phyloP scores from a whole-genome alignment of 2,329 filamentous ascomycete species.

The Colletotrichum zoysiae region DNA sequence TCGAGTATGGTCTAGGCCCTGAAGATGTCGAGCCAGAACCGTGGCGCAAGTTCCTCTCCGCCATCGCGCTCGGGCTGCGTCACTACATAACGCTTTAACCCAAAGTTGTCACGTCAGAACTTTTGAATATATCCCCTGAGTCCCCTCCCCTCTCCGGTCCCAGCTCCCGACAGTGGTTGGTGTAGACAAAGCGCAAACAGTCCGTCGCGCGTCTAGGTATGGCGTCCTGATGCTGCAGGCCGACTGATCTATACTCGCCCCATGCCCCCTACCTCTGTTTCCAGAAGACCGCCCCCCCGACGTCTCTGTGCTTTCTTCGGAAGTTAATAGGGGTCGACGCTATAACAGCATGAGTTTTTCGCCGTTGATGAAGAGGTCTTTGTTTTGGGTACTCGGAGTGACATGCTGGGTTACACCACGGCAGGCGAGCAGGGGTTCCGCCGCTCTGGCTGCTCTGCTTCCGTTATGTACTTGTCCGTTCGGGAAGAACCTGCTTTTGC shows the following conservation, averaged over 20 bases:
- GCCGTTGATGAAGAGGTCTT: too few relatives aligned
- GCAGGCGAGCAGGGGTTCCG: background rate
- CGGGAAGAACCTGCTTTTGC: constrained; percentile 19
- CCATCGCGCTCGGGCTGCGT: constrained; percentile 21
- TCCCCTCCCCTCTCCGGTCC: background rate
- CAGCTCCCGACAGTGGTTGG: constrained; percentile 19
- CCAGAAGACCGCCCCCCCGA: background rate
- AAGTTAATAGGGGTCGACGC: constrained; percentile 7
- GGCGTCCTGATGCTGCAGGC: constrained; percentile 19
- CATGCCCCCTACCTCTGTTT: background rate
- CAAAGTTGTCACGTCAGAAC: constrained; percentile 1
- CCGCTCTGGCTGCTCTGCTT: background rate
- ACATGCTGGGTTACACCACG: background rate
- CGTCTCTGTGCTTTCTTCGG: constrained; percentile 19
- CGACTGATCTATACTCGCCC: constrained; percentile 4
- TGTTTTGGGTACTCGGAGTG: background rate
- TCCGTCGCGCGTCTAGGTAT: constrained; percentile 9
- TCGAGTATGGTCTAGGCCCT: background rate
- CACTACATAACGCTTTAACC: constrained; percentile 6
- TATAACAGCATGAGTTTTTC: background rate
- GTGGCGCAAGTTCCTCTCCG: background rate
- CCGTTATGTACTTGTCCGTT: constrained; percentile 2
- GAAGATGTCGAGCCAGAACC: background rate
- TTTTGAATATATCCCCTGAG: background rate
- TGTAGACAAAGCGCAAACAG: constrained; percentile 25